A percentile compares a stretch with the other conserved stretches of the same genome.
These are phyloP conservation scores for Scytalidium lignicola DNA, from an alignment of 2,329 filamentous ascomycete species.

Conservation along the genomic window DNA sequence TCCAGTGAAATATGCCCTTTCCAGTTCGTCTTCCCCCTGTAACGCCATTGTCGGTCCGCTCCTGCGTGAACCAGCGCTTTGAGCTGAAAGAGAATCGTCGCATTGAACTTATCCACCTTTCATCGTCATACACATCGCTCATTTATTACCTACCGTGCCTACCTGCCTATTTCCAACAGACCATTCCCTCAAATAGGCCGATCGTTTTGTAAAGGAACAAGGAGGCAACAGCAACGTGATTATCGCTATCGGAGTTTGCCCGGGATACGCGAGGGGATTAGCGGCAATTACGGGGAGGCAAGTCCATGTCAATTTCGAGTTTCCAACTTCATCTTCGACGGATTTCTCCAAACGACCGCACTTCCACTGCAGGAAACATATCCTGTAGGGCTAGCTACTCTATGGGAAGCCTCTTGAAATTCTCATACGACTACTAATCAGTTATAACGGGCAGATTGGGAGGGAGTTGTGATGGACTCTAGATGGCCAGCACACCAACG, in stretches of 20 bases:
- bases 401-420: not conserved
- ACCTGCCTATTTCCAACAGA: not conserved
- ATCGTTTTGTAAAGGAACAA: not conserved
- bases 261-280: not conserved
- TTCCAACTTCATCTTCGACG: not conserved
- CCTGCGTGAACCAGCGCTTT: not conserved
- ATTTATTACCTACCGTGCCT: too few relatives aligned
- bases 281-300: not conserved
- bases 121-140: not conserved
- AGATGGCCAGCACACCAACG: slow-evolving; percentile 11
- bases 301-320: not conserved
- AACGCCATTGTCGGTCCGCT: not conserved
- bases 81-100: not conserved
- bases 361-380: too few relatives aligned
- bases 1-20: not conserved
- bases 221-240: not conserved
- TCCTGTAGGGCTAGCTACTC: too few relatives aligned
- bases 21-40: not conserved
- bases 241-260: not conserved
- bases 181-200: not conserved
- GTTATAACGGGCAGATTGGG: not conserved
- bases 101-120: not conserved
- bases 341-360: not conserved
- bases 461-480: slow-evolving; percentile 15
- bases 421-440: not conserved